Conservation (phyloP, 306 rosid genomes). For the Sphenostylis stenocarpa region DNA sequence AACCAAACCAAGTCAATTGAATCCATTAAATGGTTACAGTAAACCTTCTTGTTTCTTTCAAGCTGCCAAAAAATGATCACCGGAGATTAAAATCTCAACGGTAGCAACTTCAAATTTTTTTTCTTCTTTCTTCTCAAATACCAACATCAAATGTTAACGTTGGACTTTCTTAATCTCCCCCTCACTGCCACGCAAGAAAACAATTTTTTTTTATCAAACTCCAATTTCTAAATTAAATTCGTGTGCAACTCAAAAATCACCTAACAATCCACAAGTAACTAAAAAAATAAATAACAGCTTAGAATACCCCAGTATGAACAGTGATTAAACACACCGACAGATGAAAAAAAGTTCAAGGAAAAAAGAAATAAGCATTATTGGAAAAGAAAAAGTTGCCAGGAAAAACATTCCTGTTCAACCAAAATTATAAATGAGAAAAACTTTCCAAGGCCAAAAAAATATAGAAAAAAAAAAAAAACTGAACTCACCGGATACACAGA, state of each 20-base stretch:
- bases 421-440: conserved; percentile 15
- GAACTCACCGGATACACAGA: conserved; percentile 60
- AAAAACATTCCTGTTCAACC: conserved; percentile 3
- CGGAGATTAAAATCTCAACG: conserved; percentile 6
- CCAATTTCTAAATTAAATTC: conserved; percentile 9
- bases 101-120: neutral
- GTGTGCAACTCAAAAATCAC: neutral
- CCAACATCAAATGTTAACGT: neutral
- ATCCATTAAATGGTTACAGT: neutral
- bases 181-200: neutral
- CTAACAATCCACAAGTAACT: neutral
- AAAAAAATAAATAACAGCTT: neutral
- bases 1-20: conserved; percentile 26
- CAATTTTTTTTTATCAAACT: neutral
- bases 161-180: neutral
- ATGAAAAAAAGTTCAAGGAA: neutral
- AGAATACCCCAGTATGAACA: neutral
- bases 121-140: neutral
- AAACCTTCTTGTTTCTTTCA: neutral
- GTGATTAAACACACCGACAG: neutral
- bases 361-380: neutral
- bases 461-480: neutral
- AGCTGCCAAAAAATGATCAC: conserved; percentile 11
- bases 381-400: neutral
- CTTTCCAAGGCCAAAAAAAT: neutral